A percentile compares a stretch with the other conserved stretches of the same genome.
phyloP scores from a whole-genome alignment of 2,329 filamentous ascomycete genomes.

The Trematosphaeria pertusa region DNA sequence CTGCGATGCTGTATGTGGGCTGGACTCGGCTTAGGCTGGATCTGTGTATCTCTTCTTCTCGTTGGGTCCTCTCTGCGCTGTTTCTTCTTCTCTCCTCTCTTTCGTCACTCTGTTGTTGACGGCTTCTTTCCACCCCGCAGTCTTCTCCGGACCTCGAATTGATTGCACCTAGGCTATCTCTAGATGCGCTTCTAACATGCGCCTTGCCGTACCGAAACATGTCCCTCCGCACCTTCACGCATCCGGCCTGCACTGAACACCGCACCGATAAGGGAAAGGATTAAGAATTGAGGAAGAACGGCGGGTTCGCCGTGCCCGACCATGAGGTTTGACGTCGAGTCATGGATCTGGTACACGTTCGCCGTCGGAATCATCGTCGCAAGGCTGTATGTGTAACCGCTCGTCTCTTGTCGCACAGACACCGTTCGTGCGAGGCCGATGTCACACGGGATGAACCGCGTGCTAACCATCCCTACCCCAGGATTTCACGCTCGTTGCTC shows the following conservation, averaged over 20 bases:
- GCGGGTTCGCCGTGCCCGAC: neutral
- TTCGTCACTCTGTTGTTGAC: neutral
- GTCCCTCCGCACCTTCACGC: slow-evolving; percentile 4
- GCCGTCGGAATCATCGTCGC: slow-evolving; percentile 50
- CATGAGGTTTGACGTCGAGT: slow-evolving; percentile 48
- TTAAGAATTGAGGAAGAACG: neutral
- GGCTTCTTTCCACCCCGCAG: neutral
- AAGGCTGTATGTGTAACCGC: slow-evolving; percentile 48
- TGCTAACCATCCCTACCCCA: slow-evolving; percentile 25
- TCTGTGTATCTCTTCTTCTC: neutral
- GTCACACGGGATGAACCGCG: neutral
- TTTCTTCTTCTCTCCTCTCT: neutral
- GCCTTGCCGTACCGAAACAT: slow-evolving; percentile 3
- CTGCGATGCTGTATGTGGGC: neutral
- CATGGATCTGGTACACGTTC: slow-evolving; percentile 56
- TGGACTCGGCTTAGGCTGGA: neutral
- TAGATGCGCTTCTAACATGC: slow-evolving; percentile 1
- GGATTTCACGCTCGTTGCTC: slow-evolving; percentile 53
- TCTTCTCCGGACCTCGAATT: neutral
- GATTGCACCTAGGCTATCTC: neutral
- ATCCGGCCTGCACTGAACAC: neutral
- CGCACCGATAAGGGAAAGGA: slow-evolving; percentile 2
- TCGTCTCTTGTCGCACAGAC: slow-evolving; percentile 6
- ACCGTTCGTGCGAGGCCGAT: slow-evolving; percentile 2
- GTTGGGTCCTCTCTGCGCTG: neutral